Base-by-base conservation (phyloP, 2,329 filamentous ascomycete species). In the Dryadomyces sulphureus region DNA sequence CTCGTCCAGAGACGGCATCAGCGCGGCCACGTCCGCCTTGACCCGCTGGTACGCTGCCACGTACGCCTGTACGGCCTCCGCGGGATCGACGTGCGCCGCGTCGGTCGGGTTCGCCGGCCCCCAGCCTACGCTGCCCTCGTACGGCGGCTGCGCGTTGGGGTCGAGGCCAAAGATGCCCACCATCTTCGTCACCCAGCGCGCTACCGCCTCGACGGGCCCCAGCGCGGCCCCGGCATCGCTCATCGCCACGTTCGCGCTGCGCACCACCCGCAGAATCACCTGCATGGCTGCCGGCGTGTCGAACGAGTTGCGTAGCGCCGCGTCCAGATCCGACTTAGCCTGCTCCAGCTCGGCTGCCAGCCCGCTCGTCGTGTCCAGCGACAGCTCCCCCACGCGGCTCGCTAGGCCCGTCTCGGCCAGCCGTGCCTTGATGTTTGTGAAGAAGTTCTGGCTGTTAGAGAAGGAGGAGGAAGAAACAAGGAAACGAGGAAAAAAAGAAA, bases 101-200 rank as follows among this genome's bases (percentile, higher is more conserved):
- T 25, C 63, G 27, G 72, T 65, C 0, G 77, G 75, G 34, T 83
- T 73, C 41, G 79, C 75, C 43, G 79, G 69, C 25, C 79, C 79
- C 79, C 79, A 84, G 38, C 77, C 79, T 43, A 82, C 72, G 17
- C 59, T 59, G 17, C 59, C 57, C 7, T 56, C 48, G 39, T 69
- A 61, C 21, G 61, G 61, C 34, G 62, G 58, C 50, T 63, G 50
- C 16, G 55, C 61, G 4, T 56, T 56, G 1, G 64, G 60, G 50
- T 77, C 72, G 1, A 85, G 70, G 40, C 81, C 81, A 47, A 85
- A 77, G 46, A 79, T 75, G 50, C 75, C 75, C 27, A 81, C 70
- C 46, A 84, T 75, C 12, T 69, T 67, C 0, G 81, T 84, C 22
- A 84, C 61, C 70, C 75, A 85, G 27, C 66, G 65, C 8, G 75